A percentile compares a stretch with the other conserved stretches of the same genome.
These are phyloP conservation scores for Artomyces pyxidatus DNA, from an alignment of 768 basidiomycete species.

Conservation along the genomic window DNA sequence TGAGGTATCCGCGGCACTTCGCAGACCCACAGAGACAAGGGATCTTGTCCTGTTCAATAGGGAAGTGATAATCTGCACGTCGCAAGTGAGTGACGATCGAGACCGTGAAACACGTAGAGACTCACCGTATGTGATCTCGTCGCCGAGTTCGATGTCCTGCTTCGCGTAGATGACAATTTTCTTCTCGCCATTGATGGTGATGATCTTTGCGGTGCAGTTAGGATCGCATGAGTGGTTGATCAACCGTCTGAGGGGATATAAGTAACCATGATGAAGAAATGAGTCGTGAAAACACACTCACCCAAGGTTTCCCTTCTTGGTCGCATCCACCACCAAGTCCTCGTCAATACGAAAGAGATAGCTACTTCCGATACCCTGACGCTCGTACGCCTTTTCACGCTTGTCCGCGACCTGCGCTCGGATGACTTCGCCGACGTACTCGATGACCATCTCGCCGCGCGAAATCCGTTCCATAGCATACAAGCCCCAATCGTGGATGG, in stretches of 20 bases:
- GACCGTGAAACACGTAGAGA: slow-evolving; percentile 10
- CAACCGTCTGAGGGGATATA: slow-evolving; percentile 53
- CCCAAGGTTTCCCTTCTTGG: slow-evolving; percentile 99
- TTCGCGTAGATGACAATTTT: slow-evolving; percentile 99
- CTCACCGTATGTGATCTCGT: slow-evolving; percentile 95
- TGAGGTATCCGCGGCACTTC: slow-evolving; percentile 93
- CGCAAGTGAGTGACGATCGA: background rate
- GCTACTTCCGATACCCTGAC: slow-evolving; percentile 95
- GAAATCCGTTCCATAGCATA: slow-evolving; percentile 97
- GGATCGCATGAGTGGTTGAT: slow-evolving; percentile 99
- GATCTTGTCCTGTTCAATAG: slow-evolving; percentile 97
- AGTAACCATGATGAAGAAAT: background rate
- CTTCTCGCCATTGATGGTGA: slow-evolving; percentile 86
- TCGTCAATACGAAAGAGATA: slow-evolving; percentile 98
- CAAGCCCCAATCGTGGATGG: slow-evolving; percentile 97
- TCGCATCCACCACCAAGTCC: slow-evolving; percentile 96
- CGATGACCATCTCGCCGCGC: slow-evolving; percentile 96
- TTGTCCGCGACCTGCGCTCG: slow-evolving; percentile 94
- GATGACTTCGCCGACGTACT: slow-evolving; percentile 97
- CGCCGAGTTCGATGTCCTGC: slow-evolving; percentile 89
- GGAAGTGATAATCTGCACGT: slow-evolving; percentile 90
- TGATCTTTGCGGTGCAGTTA: slow-evolving; percentile 85
- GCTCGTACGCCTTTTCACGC: slow-evolving; percentile 93
- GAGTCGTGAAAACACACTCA: slow-evolving; percentile 33
- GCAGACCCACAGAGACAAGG: slow-evolving; percentile 85